A percentile compares a stretch with the other conserved stretches of the same genome.
phyloP scores from a whole-genome alignment of 2,329 filamentous ascomycete species.

The Xylaria sp. region DNA sequence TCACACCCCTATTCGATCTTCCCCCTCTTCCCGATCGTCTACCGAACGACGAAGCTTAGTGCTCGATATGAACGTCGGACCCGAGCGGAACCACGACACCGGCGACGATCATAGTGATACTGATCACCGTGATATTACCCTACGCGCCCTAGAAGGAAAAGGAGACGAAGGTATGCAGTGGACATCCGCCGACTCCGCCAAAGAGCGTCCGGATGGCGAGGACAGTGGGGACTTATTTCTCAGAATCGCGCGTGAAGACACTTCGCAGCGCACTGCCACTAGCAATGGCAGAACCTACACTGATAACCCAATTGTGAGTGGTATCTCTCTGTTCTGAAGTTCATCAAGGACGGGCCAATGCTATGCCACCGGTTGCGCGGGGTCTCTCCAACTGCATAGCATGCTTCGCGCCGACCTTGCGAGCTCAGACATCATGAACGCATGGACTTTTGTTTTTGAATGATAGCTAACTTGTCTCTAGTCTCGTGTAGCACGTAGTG shows the following conservation, averaged over 20 bases:
- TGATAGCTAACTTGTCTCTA: constrained; percentile 28
- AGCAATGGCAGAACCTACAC: constrained; percentile 32
- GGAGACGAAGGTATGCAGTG: constrained; percentile 35
- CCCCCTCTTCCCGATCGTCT: constrained; percentile 54
- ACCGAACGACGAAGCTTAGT: constrained; percentile 51
- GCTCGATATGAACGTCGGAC: constrained; percentile 47
- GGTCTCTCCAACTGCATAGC: neutral
- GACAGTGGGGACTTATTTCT: constrained; percentile 56
- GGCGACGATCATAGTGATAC: constrained; percentile 41
- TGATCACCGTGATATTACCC: constrained; percentile 44
- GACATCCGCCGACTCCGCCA: constrained; percentile 39
- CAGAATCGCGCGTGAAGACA: constrained; percentile 52
- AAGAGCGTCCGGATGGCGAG: constrained; percentile 40
- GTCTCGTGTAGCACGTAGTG: constrained; percentile 45
- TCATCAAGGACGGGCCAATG: constrained; percentile 7
- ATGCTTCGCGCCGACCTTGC: neutral
- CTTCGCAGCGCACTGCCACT: constrained; percentile 35
- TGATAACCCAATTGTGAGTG: constrained; percentile 44
- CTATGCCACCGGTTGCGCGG: constrained; percentile 5
- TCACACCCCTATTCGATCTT: constrained; percentile 51
- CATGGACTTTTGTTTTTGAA: neutral
- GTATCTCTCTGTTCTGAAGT: constrained; percentile 9
- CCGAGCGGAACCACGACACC: constrained; percentile 40
- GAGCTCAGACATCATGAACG: neutral
- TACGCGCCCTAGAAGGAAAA: constrained; percentile 48